phyloP scores from a whole-genome alignment of 345 rosid genomes.

The Acer negundo region DNA sequence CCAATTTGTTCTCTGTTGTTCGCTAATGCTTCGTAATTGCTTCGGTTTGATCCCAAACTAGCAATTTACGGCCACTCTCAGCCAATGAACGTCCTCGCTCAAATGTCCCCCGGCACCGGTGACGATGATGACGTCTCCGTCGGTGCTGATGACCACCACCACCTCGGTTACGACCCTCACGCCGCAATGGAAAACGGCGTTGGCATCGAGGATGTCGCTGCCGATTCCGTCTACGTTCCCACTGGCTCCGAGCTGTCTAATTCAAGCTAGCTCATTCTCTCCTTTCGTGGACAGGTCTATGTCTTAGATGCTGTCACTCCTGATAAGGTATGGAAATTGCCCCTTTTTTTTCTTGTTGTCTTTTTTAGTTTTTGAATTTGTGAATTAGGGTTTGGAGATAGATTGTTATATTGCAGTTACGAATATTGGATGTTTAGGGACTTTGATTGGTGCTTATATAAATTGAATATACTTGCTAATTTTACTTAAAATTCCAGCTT shows the following conservation, averaged over 20 bases:
- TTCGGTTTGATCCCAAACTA: not conserved
- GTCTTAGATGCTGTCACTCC: constrained; percentile 81
- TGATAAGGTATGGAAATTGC: constrained; percentile 55
- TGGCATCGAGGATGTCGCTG: constrained; percentile 50
- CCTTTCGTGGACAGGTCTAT: constrained; percentile 90
- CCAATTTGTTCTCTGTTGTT: not conserved
- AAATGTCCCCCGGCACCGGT: constrained; percentile 36
- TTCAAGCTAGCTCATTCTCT: constrained; percentile 68
- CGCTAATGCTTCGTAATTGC: constrained; percentile 38
- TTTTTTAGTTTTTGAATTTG: not conserved
- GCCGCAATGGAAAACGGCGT: constrained; percentile 47
- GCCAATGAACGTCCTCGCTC: constrained; percentile 50
- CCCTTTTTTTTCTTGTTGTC: not conserved
- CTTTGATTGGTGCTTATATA: not conserved
- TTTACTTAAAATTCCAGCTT: not conserved
- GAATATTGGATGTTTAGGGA: not conserved
- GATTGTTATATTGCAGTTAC: not conserved
- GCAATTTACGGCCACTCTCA: constrained; percentile 70
- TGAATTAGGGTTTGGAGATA: constrained; percentile 13
- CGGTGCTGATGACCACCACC: constrained; percentile 36
- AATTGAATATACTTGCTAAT: not conserved
- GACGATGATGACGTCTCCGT: constrained; percentile 47
- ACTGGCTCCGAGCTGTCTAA: constrained; percentile 39
- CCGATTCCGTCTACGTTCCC: constrained; percentile 51
- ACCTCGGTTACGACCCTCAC: constrained; percentile 42